Evolutionary conservation across 345 rosid species (phyloP).

Genomic region (Hibiscus trionum): DNA sequence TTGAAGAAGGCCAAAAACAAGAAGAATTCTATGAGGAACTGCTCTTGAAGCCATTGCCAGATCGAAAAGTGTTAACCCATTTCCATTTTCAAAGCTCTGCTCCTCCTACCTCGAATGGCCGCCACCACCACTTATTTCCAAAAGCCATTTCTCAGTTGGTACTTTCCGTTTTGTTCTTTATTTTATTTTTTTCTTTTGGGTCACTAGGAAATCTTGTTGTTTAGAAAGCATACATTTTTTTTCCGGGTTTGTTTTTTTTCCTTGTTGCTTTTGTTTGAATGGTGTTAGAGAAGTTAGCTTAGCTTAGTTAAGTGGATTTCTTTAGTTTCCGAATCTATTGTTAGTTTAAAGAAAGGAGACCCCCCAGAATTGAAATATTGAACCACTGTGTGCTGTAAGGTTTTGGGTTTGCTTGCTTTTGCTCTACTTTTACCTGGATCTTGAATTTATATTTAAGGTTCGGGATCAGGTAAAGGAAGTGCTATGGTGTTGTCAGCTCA

Average conservation of each 20-base stretch:
- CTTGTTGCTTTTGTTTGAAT: background rate
- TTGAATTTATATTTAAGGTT: background rate
- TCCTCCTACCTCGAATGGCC: conserved; percentile 62
- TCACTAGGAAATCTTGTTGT: background rate
- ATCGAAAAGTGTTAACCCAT: conserved; percentile 75
- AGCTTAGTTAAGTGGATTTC: background rate
- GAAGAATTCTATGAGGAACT: conserved; percentile 75
- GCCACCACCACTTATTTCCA: conserved; percentile 93
- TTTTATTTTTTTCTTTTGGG: background rate
- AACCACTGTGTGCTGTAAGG: background rate
- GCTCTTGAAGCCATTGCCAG: conserved; percentile 79
- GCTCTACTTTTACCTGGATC: background rate
- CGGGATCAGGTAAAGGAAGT: background rate
- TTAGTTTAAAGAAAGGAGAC: background rate
- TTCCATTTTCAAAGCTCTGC: conserved; percentile 72
- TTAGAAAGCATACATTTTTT: background rate
- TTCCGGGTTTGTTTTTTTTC: background rate
- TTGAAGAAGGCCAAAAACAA: conserved; percentile 13
- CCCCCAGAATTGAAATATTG: background rate
- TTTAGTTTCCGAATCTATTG: background rate
- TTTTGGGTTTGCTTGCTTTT: background rate
- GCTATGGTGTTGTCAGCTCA: background rate
- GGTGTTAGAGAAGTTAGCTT: background rate
- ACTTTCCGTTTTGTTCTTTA: conserved; percentile 3
- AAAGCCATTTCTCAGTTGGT: conserved; percentile 94